Evolutionary conservation across 257 asterid species (phyloP).

Genomic region (Voacanga thouarsii): DNA sequence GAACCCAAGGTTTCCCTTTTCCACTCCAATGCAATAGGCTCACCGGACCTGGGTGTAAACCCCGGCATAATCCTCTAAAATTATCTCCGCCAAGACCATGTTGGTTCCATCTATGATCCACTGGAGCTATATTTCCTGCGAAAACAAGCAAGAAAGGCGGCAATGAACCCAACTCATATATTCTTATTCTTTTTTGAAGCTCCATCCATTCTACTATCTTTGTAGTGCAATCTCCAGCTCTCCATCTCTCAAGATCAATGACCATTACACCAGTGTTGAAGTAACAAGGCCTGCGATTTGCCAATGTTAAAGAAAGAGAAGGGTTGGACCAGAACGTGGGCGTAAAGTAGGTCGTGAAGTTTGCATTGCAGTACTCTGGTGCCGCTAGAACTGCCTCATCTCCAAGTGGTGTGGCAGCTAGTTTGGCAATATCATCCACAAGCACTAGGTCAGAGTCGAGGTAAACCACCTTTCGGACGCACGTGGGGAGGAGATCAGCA

Average conservation of each 20-base stretch:
- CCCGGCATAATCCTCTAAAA: conserved; percentile 75
- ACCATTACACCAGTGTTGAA: conserved; percentile 97
- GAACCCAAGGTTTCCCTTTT: conserved; percentile 91
- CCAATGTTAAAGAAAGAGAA: conserved; percentile 69
- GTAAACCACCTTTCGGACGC: conserved; percentile 56
- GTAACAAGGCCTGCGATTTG: conserved; percentile 66
- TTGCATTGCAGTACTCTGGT: conserved; percentile 94
- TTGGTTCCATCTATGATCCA: conserved; percentile 95
- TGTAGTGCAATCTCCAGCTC: conserved; percentile 61
- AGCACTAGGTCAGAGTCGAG: conserved; percentile 87
- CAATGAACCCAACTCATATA: conserved; percentile 82
- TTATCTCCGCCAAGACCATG: conserved; percentile 98
- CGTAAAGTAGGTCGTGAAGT: conserved; percentile 84
- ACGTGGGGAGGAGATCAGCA: conserved; percentile 64
- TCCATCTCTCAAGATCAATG: conserved; percentile 70
- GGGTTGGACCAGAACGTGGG: conserved; percentile 95
- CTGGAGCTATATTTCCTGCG: conserved; percentile 85
- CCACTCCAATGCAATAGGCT: conserved; percentile 97
- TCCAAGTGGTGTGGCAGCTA: conserved; percentile 57
- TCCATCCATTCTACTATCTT: conserved; percentile 95
- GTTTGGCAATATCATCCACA: conserved; percentile 82
- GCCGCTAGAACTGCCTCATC: conserved; percentile 69
- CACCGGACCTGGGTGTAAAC: conserved; percentile 89
- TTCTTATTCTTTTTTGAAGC: conserved; percentile 89
- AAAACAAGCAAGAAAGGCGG: conserved; percentile 89